Evolutionary conservation across 2,329 filamentous ascomycete genomes (phyloP).

Genomic region (Coleophoma crateriformis): DNA sequence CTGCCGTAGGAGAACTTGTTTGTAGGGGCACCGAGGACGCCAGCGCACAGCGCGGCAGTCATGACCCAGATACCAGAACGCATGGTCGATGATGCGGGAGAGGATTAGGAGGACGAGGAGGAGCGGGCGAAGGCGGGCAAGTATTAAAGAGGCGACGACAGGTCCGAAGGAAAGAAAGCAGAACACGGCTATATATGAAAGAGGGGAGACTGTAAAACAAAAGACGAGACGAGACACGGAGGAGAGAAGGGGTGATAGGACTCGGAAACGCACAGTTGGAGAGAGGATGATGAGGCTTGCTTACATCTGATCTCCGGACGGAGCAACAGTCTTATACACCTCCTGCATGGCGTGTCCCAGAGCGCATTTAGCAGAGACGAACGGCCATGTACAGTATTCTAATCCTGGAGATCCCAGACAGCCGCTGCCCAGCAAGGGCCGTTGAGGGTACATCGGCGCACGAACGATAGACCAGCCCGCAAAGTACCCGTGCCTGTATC

Average conservation of each 20-base stretch:
- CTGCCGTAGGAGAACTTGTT: conserved; percentile 13
- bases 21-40: conserved; percentile 30
- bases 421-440: neutral
- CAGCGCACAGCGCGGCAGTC: conserved; percentile 38
- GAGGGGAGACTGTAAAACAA: too few species aligned
- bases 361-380: too few species aligned
- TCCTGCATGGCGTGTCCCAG: neutral
- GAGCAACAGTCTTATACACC: conserved; percentile 14
- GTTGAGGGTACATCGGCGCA: too few species aligned
- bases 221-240: conserved; percentile 1
- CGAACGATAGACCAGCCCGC: too few species aligned
- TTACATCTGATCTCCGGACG: conserved; percentile 1
- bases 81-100: conserved; percentile 31
- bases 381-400: neutral
- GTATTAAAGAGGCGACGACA: conserved; percentile 3
- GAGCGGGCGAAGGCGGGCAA: conserved; percentile 1
- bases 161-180: conserved; percentile 2
- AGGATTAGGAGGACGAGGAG: neutral
- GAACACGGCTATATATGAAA: conserved; percentile 3
- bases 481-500: too few species aligned
- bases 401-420: neutral
- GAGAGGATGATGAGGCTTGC: conserved; percentile 4
- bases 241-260: conserved; percentile 1
- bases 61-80: conserved; percentile 40
- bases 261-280: conserved; percentile 2